A percentile compares a stretch with the other conserved stretches of the same genome.
Evolutionary conservation across 2,329 filamentous ascomycete genomes (phyloP).

Genomic region (Falciphora oryzae): DNA sequence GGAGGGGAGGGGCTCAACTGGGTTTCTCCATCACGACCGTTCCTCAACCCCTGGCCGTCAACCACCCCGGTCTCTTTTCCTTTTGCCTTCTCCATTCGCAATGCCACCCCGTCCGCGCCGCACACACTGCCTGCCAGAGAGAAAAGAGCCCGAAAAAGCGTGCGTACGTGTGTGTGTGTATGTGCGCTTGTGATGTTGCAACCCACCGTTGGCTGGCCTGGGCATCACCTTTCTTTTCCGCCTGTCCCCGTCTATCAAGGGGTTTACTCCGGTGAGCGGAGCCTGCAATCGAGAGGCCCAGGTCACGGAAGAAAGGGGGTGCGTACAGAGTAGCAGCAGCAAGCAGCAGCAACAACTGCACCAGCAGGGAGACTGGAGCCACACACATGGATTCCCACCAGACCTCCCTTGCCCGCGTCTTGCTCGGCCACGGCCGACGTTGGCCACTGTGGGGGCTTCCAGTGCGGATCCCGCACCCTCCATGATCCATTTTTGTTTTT

Average conservation of each 20-base stretch:
- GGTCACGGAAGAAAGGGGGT: background rate
- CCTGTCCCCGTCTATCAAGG: background rate
- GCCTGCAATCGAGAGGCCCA: background rate
- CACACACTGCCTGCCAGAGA: background rate
- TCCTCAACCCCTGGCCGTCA: background rate
- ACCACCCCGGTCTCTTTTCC: background rate
- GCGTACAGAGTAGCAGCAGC: background rate
- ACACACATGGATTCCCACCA: background rate
- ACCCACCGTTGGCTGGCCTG: background rate
- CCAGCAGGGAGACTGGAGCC: background rate
- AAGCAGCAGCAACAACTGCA: background rate
- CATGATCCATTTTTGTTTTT: slow-evolving; percentile 1
- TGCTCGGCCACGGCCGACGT: background rate
- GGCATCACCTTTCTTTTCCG: background rate
- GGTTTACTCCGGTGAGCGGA: background rate
- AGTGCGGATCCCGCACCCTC: background rate
- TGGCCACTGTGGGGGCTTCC: background rate
- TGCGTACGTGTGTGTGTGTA: too few species aligned
- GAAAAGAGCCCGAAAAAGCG: too few species aligned
- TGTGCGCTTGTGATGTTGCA: background rate
- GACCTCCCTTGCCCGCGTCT: background rate
- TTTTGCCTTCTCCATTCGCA: background rate
- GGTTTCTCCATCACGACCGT: background rate
- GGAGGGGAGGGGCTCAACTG: background rate
- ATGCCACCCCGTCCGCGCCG: background rate